A percentile compares a stretch with the other conserved stretches of the same genome.
Conservation (phyloP, 1,139 yeast species). For the Meyerozyma guilliermondii region DNA sequence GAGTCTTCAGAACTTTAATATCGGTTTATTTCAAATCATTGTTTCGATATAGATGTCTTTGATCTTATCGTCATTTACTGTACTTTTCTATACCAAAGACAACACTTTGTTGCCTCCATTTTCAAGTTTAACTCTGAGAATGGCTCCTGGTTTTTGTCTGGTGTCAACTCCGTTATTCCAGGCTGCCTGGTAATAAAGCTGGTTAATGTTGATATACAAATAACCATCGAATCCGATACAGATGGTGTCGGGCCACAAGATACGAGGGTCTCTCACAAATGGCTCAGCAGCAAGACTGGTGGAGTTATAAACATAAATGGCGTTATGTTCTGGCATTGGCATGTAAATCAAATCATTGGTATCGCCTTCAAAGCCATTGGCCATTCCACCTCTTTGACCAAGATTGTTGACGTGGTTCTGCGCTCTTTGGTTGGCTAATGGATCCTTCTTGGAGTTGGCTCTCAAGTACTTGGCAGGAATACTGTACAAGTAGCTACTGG, state of each 20-base stretch:
- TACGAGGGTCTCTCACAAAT: not conserved
- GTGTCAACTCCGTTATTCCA: conserved; percentile 1
- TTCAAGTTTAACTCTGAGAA: not conserved
- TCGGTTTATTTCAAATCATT: not conserved
- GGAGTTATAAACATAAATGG: not conserved
- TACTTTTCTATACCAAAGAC: not conserved
- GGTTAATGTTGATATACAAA: not conserved
- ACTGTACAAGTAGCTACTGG: not conserved
- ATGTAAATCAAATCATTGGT: not conserved
- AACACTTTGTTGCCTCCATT: conserved; percentile 1
- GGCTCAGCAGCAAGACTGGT: not conserved
- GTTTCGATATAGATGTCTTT: too few relatives aligned
- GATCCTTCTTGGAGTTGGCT: not conserved
- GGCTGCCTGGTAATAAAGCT: not conserved
- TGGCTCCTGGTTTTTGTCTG: not conserved
- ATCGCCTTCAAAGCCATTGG: not conserved
- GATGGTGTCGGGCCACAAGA: conserved; percentile 1
- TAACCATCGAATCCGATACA: conserved; percentile 1
- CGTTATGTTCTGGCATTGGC: conserved; percentile 1
- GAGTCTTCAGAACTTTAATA: too few relatives aligned
- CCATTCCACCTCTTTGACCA: not conserved
- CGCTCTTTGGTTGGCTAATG: not conserved
- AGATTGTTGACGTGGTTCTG: not conserved
- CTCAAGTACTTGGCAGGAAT: conserved; percentile 1
- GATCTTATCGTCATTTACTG: too few relatives aligned